phyloP scores from a whole-genome alignment of 768 basidiomycete species.

The Suillus occidentalis region DNA sequence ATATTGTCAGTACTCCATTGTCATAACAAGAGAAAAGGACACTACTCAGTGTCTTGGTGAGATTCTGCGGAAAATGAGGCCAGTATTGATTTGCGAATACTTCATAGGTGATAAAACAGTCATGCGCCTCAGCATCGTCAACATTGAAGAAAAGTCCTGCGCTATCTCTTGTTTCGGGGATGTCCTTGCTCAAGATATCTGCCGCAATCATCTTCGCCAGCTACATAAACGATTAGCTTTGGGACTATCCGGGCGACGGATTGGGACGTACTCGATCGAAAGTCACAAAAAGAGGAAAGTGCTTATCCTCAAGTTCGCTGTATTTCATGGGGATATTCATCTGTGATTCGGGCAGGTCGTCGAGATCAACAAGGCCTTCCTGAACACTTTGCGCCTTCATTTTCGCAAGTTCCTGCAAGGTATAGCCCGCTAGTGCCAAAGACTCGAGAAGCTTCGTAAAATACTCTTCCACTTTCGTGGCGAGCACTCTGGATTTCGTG shows the following conservation, averaged over 20 bases:
- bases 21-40: constrained; percentile 1
- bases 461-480: constrained; percentile 67
- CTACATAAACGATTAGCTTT: constrained; percentile 9
- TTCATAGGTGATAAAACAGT: constrained; percentile 42
- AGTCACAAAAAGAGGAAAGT: constrained; percentile 73
- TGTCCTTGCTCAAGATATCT: constrained; percentile 17
- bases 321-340: constrained; percentile 43
- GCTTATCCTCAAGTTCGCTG: constrained; percentile 53
- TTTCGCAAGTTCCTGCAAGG: constrained; percentile 39
- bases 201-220: constrained; percentile 27
- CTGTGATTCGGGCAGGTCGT: constrained; percentile 35
- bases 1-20: background rate
- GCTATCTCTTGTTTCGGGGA: constrained; percentile 4
- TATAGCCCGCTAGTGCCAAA: constrained; percentile 35
- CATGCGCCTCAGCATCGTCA: constrained; percentile 18
- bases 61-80: constrained; percentile 52
- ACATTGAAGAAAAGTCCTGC: constrained; percentile 17
- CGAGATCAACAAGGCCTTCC: constrained; percentile 33
- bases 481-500: constrained; percentile 66
- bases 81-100: constrained; percentile 55
- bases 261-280: constrained; percentile 52
- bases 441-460: constrained; percentile 53
- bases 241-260: background rate
- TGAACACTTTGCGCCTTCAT: constrained; percentile 22
- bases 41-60: constrained; percentile 55